phyloP scores from a whole-genome alignment of 2,329 filamentous ascomycete species.

The Chrysoporthe austroafricana region DNA sequence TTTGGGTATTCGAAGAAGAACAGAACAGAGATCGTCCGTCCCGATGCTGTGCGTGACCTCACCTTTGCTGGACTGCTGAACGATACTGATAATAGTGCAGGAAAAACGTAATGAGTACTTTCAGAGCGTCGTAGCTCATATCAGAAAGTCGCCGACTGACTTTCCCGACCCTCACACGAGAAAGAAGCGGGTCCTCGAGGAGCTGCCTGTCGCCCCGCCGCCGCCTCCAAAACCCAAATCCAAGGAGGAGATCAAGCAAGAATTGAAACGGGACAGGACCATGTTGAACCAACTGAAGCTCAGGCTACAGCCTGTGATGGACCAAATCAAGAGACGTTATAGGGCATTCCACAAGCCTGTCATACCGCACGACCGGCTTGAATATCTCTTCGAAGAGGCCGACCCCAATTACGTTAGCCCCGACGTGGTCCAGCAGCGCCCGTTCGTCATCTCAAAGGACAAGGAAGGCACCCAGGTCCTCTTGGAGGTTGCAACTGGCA shows the following conservation, averaged over 20 bases:
- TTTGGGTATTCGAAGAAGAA: constrained; percentile 88
- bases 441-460: constrained; percentile 80
- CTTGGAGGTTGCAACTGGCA: constrained; percentile 73
- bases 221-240: constrained; percentile 69
- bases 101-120: constrained; percentile 80
- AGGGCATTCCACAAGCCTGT: constrained; percentile 83
- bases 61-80: background rate
- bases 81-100: constrained; percentile 38
- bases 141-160: constrained; percentile 78
- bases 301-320: constrained; percentile 91
- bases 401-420: constrained; percentile 72
- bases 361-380: constrained; percentile 73
- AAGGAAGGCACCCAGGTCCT: constrained; percentile 78
- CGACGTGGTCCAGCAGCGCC: constrained; percentile 66
- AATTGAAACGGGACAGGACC: constrained; percentile 82
- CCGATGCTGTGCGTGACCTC: constrained; percentile 58
- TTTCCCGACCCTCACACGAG: constrained; percentile 87
- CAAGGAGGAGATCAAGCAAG: constrained; percentile 78
- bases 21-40: constrained; percentile 69
- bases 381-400: constrained; percentile 83
- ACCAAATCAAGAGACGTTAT: constrained; percentile 90
- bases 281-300: constrained; percentile 87
- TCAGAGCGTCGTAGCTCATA: constrained; percentile 70
- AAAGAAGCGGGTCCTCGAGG: constrained; percentile 82
- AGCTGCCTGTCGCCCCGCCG: constrained; percentile 74